Evolutionary conservation across 2,329 filamentous ascomycete species (phyloP).

Genomic region (Fusarium verticillioides): DNA sequence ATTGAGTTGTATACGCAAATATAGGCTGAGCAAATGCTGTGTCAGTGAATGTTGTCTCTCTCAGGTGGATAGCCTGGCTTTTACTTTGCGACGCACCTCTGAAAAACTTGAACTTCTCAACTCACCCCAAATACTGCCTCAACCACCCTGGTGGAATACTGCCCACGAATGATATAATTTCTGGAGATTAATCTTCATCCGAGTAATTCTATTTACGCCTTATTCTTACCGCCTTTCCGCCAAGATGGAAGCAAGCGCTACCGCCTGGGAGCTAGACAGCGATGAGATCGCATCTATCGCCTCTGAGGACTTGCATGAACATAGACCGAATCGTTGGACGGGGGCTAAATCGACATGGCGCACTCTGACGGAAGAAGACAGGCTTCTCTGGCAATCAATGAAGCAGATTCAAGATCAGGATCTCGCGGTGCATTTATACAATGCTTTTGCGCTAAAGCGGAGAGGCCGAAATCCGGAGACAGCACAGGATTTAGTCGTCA

Average conservation of each 20-base stretch:
- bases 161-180: neutral
- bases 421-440: slow-evolving; percentile 81
- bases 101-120: slow-evolving; percentile 35
- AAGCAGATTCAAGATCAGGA: slow-evolving; percentile 72
- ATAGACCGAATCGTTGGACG: slow-evolving; percentile 77
- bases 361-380: slow-evolving; percentile 68
- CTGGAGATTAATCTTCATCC: neutral
- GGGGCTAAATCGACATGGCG: slow-evolving; percentile 76
- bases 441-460: slow-evolving; percentile 75
- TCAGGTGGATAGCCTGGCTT: slow-evolving; percentile 21
- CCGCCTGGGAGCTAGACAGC: slow-evolving; percentile 57
- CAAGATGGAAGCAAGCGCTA: slow-evolving; percentile 39
- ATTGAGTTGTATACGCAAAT: neutral
- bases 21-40: neutral
- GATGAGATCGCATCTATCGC: slow-evolving; percentile 59
- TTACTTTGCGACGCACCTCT: neutral
- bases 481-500: slow-evolving; percentile 44
- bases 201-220: neutral
- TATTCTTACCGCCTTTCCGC: neutral
- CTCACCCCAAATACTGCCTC: neutral
- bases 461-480: slow-evolving; percentile 42
- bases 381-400: slow-evolving; percentile 71
- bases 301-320: slow-evolving; percentile 58
- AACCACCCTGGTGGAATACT: neutral
- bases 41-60: neutral